Evolutionary conservation across 352 stramenopile species (phyloP).

Genomic region (Globisporangium nodosum): DNA sequence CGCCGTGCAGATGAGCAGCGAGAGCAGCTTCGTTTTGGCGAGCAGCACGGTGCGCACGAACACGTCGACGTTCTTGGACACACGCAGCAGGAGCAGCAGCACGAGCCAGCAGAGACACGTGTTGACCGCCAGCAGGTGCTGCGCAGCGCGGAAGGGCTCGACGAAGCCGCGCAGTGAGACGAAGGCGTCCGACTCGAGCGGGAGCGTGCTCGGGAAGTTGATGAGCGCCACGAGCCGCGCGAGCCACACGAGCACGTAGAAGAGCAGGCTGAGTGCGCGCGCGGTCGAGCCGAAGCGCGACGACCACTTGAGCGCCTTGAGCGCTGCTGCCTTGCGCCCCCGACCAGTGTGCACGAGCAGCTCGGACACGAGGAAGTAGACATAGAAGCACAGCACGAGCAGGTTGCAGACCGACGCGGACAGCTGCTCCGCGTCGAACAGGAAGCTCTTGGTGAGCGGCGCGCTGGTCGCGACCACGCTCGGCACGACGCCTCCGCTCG

Average conservation of each 20-base stretch:
- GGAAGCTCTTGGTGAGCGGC: slow-evolving; percentile 36
- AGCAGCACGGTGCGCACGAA: slow-evolving; percentile 30
- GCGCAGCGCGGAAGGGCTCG: slow-evolving; percentile 28
- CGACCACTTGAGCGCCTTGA: slow-evolving; percentile 20
- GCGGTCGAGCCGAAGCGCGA: slow-evolving; percentile 23
- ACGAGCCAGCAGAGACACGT: slow-evolving; percentile 40
- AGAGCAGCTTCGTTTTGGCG: slow-evolving; percentile 23
- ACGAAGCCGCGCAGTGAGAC: slow-evolving; percentile 31
- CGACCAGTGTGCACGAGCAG: slow-evolving; percentile 23
- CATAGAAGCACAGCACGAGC: slow-evolving; percentile 33
- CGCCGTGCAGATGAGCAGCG: slow-evolving; percentile 25
- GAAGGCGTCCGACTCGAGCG: slow-evolving; percentile 26
- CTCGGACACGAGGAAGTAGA: slow-evolving; percentile 41
- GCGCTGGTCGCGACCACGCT: slow-evolving; percentile 19
- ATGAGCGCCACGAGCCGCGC: slow-evolving; percentile 31
- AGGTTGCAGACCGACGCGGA: slow-evolving; percentile 24
- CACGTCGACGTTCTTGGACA: slow-evolving; percentile 33
- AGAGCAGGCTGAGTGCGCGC: slow-evolving; percentile 23
- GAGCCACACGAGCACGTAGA: slow-evolving; percentile 40
- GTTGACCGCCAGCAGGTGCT: slow-evolving; percentile 28
- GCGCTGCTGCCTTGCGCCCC: slow-evolving; percentile 12
- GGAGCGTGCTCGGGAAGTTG: slow-evolving; percentile 26
- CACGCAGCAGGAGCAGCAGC: slow-evolving; percentile 32
- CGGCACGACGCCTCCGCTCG: slow-evolving; percentile 28
- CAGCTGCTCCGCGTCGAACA: slow-evolving; percentile 24